phyloP scores from a whole-genome alignment of 352 stramenopile species.

The Globisporangium megalacanthum region DNA sequence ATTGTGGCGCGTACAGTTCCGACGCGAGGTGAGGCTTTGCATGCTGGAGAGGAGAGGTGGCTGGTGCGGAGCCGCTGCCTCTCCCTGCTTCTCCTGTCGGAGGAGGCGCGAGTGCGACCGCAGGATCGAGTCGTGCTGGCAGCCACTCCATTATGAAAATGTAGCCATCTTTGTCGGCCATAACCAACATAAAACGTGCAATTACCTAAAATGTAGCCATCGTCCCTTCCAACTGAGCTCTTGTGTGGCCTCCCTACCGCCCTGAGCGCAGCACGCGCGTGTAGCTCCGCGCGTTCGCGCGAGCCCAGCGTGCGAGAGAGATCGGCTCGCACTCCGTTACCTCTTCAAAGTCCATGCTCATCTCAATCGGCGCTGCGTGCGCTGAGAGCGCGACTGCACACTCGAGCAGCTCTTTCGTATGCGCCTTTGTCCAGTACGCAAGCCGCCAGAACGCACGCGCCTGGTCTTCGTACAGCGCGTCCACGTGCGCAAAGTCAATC shows the following conservation, averaged over 20 bases:
- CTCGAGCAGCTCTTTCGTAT: slow-evolving; percentile 46
- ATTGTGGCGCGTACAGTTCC: slow-evolving; percentile 1
- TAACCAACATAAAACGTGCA: too few species aligned
- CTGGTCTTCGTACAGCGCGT: slow-evolving; percentile 31
- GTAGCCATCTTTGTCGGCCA: too few species aligned
- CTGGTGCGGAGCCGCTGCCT: background rate
- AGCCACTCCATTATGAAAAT: too few species aligned
- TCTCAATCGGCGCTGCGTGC: slow-evolving; percentile 16
- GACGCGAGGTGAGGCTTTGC: slow-evolving; percentile 10
- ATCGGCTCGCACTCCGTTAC: slow-evolving; percentile 48
- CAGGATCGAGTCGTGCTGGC: too few species aligned
- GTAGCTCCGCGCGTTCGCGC: slow-evolving; percentile 41
- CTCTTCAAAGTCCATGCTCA: slow-evolving; percentile 53
- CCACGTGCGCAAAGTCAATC: slow-evolving; percentile 34
- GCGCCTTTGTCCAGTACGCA: slow-evolving; percentile 39
- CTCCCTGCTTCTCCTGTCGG: background rate
- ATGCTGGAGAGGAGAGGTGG: background rate
- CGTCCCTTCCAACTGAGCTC: too few species aligned
- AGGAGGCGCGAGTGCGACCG: background rate
- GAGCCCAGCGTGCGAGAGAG: slow-evolving; percentile 47
- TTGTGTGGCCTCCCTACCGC: too few species aligned
- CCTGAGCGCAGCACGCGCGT: slow-evolving; percentile 26
- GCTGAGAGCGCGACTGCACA: slow-evolving; percentile 34
- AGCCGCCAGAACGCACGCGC: slow-evolving; percentile 50
- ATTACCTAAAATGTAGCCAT: too few species aligned